These are phyloP conservation scores for Phaeomoniella chlamydospora DNA, from an alignment of 2,329 filamentous ascomycete genomes.

Conservation along the genomic window DNA sequence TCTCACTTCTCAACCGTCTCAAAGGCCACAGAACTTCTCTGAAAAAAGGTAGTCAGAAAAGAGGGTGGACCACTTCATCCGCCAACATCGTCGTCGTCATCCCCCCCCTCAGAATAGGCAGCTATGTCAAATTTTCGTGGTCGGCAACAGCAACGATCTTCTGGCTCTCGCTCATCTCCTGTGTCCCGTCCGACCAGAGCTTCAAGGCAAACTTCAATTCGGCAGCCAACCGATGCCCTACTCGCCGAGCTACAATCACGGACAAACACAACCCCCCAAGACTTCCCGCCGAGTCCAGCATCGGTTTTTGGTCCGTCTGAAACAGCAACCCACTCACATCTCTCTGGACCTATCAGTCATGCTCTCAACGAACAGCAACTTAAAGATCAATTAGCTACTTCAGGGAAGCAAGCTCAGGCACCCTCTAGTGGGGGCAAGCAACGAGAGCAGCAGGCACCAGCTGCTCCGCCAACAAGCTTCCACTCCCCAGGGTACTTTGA, in stretches of 20 bases:
- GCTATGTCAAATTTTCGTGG: not conserved
- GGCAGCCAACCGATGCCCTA: not conserved
- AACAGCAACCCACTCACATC: not conserved
- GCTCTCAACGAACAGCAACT: not conserved
- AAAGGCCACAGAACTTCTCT: too few species aligned
- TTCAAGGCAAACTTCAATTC: not conserved
- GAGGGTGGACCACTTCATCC: too few species aligned
- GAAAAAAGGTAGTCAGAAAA: too few species aligned
- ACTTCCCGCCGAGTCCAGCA: not conserved
- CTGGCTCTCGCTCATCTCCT: not conserved
- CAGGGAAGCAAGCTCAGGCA: not conserved
- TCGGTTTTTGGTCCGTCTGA: not conserved
- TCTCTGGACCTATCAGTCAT: not conserved
- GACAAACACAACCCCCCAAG: not conserved
- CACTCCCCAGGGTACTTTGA: not conserved
- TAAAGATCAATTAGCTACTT: too few species aligned
- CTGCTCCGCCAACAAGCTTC: not conserved
- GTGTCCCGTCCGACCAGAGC: not conserved
- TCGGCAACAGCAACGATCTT: not conserved
- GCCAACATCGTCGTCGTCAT: constrained; percentile 1
- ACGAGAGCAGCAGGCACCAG: too few species aligned
- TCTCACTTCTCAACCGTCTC: too few species aligned
- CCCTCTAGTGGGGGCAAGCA: not conserved
- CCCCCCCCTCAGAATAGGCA: not conserved
- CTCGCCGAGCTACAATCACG: not conserved